Conservation (phyloP, 1,139 yeast species). For the Suhomyces terraborum region DNA sequence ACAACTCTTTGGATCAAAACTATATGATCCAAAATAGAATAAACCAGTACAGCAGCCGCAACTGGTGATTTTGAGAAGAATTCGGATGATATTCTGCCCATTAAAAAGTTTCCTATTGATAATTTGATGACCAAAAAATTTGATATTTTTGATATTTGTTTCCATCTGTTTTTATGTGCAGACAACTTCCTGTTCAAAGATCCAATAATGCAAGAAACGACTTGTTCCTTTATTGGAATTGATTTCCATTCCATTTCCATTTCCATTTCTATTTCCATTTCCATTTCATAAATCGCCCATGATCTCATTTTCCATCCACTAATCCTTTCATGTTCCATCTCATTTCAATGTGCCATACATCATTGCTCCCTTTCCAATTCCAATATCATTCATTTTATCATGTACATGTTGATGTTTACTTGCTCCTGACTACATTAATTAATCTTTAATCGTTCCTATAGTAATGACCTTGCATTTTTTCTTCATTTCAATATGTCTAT, state of each 20-base stretch:
- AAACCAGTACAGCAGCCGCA: constrained; percentile 17
- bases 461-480: neutral
- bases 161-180: neutral
- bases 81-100: neutral
- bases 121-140: too few species aligned
- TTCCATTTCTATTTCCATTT: neutral
- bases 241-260: neutral
- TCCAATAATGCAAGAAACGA: too few species aligned
- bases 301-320: too few species aligned
- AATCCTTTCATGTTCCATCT: too few species aligned
- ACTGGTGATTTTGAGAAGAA: constrained; percentile 14
- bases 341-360: too few species aligned
- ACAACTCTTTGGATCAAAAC: constrained; percentile 15
- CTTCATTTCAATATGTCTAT: neutral
- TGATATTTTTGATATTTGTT: too few species aligned
- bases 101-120: too few species aligned
- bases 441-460: neutral
- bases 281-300: neutral
- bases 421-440: too few species aligned
- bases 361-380: too few species aligned
- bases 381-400: too few species aligned
- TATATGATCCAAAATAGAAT: constrained; percentile 18
- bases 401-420: too few species aligned
- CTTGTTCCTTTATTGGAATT: neutral
- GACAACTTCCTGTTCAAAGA: too few species aligned